Evolutionary conservation across 2,329 filamentous ascomycete species (phyloP), one percentile per base, ranked within the genome.

Genomic region (Pseudogymnoascus verrucosus): DNA sequence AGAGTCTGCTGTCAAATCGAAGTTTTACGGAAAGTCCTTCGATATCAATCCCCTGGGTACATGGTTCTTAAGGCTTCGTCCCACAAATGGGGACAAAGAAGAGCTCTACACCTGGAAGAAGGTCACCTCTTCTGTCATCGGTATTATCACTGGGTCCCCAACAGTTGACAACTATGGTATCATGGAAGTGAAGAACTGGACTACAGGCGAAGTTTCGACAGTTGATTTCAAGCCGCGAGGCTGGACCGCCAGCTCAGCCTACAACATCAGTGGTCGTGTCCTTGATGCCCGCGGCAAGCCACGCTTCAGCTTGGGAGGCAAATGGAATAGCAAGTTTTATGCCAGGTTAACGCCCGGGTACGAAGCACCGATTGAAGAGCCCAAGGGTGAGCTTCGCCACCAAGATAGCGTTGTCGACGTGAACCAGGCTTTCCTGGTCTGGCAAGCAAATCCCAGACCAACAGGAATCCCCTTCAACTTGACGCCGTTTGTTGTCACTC

Each of bases 71-170:
- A 90, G 84, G 71, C 80, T 99, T 28, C 88, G 91, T 1, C 91
- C 93, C 0, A 84, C 83, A 0, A 80, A 85, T 2, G 91, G 89
- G 3, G 89, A 87, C 8, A 88, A 89, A 70, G 87, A 90, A 67
- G 95, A 99, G 69, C 80, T 97, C 1, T 99, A 96, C 76, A 97
- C 93, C 0, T 99, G 95, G 95, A 98, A 97, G 78, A 99, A 99
- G 78, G 92, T 97, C 16, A 98, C 93, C 0, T 95, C 92, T 1
- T 96, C 93, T 1, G 95, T 99, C n/a, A 88, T 98, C 65, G 95
- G 95, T 64, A 99, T 99, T 75, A 97, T 99, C 71, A 98, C 93
- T 0, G 95, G 95, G 59, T 96, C 91, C 70, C 95, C 95, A 0
- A 90, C 90, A 0, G 90, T 99, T n/a, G 95, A 99, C 78, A 97